phyloP scores from a whole-genome alignment of 495 filamentous ascomycete genomes.

The Neurospora tetrasperma region DNA sequence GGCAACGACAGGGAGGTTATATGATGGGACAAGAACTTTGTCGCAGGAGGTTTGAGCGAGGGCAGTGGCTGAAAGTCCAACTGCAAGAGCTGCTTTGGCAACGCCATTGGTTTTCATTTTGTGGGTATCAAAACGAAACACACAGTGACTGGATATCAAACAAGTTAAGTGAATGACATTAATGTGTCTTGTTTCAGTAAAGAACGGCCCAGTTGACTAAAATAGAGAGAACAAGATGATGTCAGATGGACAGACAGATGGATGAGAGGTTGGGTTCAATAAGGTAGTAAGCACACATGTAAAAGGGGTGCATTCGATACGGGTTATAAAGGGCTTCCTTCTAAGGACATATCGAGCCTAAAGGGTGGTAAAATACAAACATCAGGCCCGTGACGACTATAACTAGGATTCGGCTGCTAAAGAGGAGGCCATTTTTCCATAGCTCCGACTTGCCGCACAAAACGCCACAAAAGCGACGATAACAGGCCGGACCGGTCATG shows the following conservation, averaged over 20 bases:
- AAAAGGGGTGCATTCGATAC: background rate
- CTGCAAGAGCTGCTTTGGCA: slow-evolving; percentile 5
- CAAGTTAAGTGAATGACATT: background rate
- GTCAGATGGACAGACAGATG: background rate
- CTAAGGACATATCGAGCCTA: slow-evolving; percentile 8
- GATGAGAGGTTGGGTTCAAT: background rate
- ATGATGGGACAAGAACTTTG: slow-evolving; percentile 22
- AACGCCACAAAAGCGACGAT: background rate
- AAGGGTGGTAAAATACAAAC: slow-evolving; percentile 1
- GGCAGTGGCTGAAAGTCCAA: slow-evolving; percentile 10
- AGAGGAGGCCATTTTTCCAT: background rate
- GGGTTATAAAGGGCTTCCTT: slow-evolving; percentile 1
- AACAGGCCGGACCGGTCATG: background rate
- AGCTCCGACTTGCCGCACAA: background rate
- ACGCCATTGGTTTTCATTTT: slow-evolving; percentile 13
- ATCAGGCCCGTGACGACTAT: background rate
- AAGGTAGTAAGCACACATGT: background rate
- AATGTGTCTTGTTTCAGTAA: background rate
- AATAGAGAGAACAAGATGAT: background rate
- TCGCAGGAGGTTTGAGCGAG: slow-evolving; percentile 19
- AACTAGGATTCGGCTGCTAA: background rate
- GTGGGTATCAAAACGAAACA: background rate
- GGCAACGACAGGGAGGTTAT: slow-evolving; percentile 43
- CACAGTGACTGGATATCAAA: background rate
- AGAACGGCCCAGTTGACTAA: background rate